Base-by-base conservation (phyloP, 2,329 filamentous ascomycete genomes). In the Byssochlamys sp. region DNA sequence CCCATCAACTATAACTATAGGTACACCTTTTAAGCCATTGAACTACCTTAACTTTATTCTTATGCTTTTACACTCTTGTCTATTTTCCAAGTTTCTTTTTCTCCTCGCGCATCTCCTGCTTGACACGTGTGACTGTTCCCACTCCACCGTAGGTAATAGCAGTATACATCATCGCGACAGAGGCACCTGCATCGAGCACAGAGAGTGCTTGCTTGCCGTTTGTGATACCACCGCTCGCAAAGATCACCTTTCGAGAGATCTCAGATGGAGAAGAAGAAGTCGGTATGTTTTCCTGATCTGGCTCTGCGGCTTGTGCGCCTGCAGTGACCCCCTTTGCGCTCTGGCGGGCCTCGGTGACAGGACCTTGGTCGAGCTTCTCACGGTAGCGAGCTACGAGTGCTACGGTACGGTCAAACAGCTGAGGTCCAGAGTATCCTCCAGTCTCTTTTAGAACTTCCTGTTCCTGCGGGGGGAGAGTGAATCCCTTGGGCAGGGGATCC, bases 201-300 rank as follows among this genome's bases (percentile, higher is more conserved):
- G 89, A 81, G 12, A 89, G 77, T 7, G 90, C 95, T 75, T 97
- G 87, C 61, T 87, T 81, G 3, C 94, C 94, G 62, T 87, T 92
- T 1, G 88, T 94, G 68, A 99, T 92, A 19, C 94, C 94, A 0
- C 94, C 94, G 0, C 90, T 94, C 0, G 92, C 92, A 69, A 97
- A 97, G 60, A 99, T 88, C 55, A 91, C 86, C 75, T 96, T 96
- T 52, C 66, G 68, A n/a, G 65, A 24, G 19, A 45, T 35, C 48
- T 62, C 61, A 3, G 59, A 58, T 12, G 63, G 49, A n/a, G 10
- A 28, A 28, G 25, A 49, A 7, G 10, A 28, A 28, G 1, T 51
- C 4, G 25, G 25, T 4, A 63, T 59, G 12, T 64, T 61, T 54
- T 65, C 63, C 29, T 59, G 56, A 39, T 60, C 60, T 35, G 64